A percentile compares a stretch with the other conserved stretches of the same genome.
These are phyloP conservation scores for Alliaria petiolata DNA, from an alignment of 345 rosid genomes.

Conservation along the genomic window DNA sequence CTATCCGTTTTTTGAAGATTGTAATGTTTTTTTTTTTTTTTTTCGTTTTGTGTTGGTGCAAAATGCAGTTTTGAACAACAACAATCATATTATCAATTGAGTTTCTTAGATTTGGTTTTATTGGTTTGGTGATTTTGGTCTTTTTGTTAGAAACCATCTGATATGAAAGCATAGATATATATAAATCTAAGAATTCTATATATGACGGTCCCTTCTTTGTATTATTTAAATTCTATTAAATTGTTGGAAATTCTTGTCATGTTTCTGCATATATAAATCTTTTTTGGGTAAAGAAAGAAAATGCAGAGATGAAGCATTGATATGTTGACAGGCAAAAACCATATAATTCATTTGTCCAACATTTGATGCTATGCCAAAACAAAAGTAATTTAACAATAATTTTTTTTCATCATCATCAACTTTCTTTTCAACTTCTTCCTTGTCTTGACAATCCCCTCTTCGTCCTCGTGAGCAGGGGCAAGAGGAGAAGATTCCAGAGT, in stretches of 20 bases:
- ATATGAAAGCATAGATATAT: no score
- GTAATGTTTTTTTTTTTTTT: neutral
- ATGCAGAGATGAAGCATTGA: neutral
- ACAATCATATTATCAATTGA: neutral
- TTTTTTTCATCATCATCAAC: conserved; percentile 15
- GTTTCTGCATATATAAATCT: neutral
- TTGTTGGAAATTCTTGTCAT: neutral
- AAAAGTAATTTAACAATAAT: neutral
- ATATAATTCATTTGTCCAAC: neutral
- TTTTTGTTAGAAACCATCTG: neutral
- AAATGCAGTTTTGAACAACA: neutral
- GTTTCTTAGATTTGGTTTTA: neutral
- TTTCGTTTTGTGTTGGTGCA: conserved; percentile 5
- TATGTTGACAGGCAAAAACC: conserved; percentile 12
- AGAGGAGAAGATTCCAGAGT: conserved; percentile 3
- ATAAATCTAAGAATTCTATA: no score
- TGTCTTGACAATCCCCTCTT: conserved; percentile 25
- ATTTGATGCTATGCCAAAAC: neutral
- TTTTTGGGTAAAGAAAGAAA: neutral
- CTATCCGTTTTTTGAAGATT: neutral
- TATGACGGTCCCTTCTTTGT: neutral
- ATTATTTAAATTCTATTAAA: neutral
- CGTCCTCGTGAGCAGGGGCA: conserved; percentile 20
- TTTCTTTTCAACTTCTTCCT: conserved; percentile 19
- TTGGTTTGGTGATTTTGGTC: neutral